Base-by-base conservation (phyloP, 805 yeast genomes). In the Wickerhamiella brachini region DNA sequence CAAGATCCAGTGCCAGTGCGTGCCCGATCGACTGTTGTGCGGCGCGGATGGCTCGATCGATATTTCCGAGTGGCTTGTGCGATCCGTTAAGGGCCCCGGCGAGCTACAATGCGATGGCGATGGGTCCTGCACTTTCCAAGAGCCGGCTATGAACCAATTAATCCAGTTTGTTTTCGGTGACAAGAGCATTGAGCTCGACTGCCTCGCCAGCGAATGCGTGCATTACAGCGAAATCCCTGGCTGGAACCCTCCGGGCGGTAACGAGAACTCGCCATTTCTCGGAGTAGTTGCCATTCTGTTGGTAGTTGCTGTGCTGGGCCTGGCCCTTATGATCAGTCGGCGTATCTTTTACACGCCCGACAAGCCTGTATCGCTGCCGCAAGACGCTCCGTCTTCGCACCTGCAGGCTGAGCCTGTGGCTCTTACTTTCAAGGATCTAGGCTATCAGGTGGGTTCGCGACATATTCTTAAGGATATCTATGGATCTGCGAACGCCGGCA, bases 221-320 rank as follows among this genome's bases (percentile, higher is more conserved):
- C 97, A 93, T 65, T 80, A 81, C 60, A 83, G 93, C 62, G 94
- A 93, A 64, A 79, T 93, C 17, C 98, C 98, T 0, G 97, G 96
- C 6, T 89, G 85, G 65, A 76, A 77, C 20, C 61, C 75, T 1
- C 97, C 97, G 0, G 73, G 70, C 2, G 51, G 53, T 51, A 72
- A 65, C 54, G 53, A 62, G 24, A 59, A 66, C 4, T 56, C 61
- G 42, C 49, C 51, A 31, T 6, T 48, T 21, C 37, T 57, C 20
- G 56, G 59, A 2, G 45, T 62, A 5, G 49, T 57, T 12, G 59
- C 66, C 0, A 47, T 66, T 13, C 51, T 51, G 1, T 46, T 58
- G 5, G 62, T 65, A 1, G 43, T 58, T 13, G 38, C 52, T 5
- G 48, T 58, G 1, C 44, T 62, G 21, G 53, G 53, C 9, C 41